Conservation (phyloP, 352 stramenopile species). For the Globisporangium iwayamae region DNA sequence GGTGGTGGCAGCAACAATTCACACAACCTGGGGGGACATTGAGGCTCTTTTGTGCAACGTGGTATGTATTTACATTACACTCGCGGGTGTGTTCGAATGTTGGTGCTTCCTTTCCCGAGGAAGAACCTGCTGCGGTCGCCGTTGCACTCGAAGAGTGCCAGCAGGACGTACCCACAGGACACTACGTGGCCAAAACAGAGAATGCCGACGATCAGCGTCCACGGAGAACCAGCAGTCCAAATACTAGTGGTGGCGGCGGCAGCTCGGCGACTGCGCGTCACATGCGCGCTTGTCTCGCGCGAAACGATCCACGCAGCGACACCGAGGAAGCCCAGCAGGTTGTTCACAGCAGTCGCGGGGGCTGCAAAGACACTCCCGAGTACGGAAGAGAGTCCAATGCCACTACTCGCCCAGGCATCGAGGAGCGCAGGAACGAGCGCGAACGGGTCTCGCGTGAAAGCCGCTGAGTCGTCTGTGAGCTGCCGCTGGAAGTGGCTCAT, state of each 20-base stretch:
- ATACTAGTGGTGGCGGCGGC: slow-evolving; percentile 1
- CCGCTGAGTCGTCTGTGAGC: neutral
- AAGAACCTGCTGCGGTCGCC: slow-evolving; percentile 65
- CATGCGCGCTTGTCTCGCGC: slow-evolving; percentile 26
- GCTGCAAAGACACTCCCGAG: neutral
- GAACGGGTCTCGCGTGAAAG: slow-evolving; percentile 27
- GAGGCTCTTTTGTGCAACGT: neutral
- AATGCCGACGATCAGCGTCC: slow-evolving; percentile 22
- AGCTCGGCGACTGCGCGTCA: neutral
- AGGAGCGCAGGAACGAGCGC: slow-evolving; percentile 20
- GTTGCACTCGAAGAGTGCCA: slow-evolving; percentile 69
- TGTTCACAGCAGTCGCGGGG: slow-evolving; percentile 39
- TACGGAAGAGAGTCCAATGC: neutral
- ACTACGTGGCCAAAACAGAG: slow-evolving; percentile 55
- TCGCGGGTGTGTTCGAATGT: slow-evolving; percentile 16
- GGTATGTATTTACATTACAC: slow-evolving; percentile 13
- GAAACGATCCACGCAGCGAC: slow-evolving; percentile 55
- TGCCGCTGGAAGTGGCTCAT: slow-evolving; percentile 21
- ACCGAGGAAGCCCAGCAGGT: slow-evolving; percentile 39
- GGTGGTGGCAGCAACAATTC: neutral
- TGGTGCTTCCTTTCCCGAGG: slow-evolving; percentile 33
- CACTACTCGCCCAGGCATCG: neutral
- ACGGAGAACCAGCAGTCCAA: neutral
- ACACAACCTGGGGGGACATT: slow-evolving; percentile 3
- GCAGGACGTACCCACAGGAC: slow-evolving; percentile 62